phyloP scores from a whole-genome alignment of 140 eudicot species.

The Stevia rebaudiana region DNA sequence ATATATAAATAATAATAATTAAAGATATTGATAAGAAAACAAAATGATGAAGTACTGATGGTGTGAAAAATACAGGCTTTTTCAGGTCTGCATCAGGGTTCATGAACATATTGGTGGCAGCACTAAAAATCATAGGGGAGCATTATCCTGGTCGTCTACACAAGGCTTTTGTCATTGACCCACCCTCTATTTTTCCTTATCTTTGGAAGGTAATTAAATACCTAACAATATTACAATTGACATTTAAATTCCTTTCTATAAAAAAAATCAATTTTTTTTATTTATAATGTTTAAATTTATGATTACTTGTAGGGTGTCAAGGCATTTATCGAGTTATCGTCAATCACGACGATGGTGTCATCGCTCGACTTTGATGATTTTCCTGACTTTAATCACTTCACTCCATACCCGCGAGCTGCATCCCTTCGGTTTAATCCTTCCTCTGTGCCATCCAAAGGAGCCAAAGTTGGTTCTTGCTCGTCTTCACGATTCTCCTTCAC shows the following conservation, averaged over 20 bases:
- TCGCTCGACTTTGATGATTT: constrained; percentile 82
- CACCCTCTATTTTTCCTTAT: constrained; percentile 83
- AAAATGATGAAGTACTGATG: constrained; percentile 18
- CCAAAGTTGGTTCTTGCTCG: constrained; percentile 62
- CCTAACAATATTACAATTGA: background rate
- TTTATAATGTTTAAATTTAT: background rate
- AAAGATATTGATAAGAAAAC: background rate
- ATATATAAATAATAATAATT: background rate
- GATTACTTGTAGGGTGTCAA: constrained; percentile 61
- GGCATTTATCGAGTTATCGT: constrained; percentile 80
- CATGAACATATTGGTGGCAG: constrained; percentile 75
- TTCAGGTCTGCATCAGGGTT: constrained; percentile 97
- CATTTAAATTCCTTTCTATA: background rate
- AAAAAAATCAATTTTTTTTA: background rate
- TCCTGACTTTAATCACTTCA: constrained; percentile 57
- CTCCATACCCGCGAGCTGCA: constrained; percentile 68
- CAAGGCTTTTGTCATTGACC: constrained; percentile 86
- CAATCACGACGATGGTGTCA: constrained; percentile 51
- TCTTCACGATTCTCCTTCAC: constrained; percentile 91
- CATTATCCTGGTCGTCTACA: constrained; percentile 89
- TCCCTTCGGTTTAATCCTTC: constrained; percentile 74
- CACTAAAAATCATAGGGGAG: constrained; percentile 76
- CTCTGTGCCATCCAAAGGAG: constrained; percentile 38
- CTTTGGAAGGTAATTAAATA: constrained; percentile 82
- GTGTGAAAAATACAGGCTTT: constrained; percentile 61